Percentiles rank a stretch among this genome's conserved stretches.
phyloP scores from a whole-genome alignment of 208 protist species.

The Leishmania mexicana region DNA sequence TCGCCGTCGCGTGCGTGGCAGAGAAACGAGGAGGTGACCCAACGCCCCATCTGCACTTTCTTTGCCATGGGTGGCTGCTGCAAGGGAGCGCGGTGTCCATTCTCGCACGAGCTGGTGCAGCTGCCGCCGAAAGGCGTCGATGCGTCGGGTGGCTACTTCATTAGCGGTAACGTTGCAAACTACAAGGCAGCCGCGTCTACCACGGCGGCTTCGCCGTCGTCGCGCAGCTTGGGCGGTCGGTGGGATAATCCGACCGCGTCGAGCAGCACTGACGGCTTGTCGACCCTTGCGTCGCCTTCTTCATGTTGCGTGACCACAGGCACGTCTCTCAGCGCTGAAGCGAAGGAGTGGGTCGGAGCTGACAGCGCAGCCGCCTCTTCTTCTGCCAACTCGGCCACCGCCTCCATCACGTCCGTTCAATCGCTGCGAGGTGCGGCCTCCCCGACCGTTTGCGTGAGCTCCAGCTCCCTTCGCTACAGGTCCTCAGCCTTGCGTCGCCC shows the following conservation, averaged over 20 bases:
- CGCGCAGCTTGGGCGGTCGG: conserved; percentile 12
- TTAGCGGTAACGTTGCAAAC: conserved; percentile 52
- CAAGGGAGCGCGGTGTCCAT: conserved; percentile 36
- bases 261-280: conserved; percentile 33
- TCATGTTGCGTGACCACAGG: conserved; percentile 23
- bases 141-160: conserved; percentile 43
- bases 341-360: conserved; percentile 27
- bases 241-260: conserved; percentile 22
- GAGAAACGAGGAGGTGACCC: background rate
- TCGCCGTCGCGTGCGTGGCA: background rate
- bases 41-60: conserved; percentile 47
- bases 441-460: background rate
- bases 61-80: conserved; percentile 59
- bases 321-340: conserved; percentile 24
- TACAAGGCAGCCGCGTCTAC: conserved; percentile 24
- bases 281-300: conserved; percentile 31
- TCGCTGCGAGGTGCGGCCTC: conserved; percentile 9
- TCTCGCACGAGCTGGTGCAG: conserved; percentile 54
- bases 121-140: conserved; percentile 45
- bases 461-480: background rate
- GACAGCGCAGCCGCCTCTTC: conserved; percentile 7
- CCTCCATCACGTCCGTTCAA: conserved; percentile 9
- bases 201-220: conserved; percentile 8
- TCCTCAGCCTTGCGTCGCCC: background rate
- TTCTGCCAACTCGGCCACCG: conserved; percentile 7